A percentile compares a stretch with the other conserved stretches of the same genome.
phyloP scores from a whole-genome alignment of 1,284 basidiomycete genomes.

The Rhodotorula mucilaginosa region DNA sequence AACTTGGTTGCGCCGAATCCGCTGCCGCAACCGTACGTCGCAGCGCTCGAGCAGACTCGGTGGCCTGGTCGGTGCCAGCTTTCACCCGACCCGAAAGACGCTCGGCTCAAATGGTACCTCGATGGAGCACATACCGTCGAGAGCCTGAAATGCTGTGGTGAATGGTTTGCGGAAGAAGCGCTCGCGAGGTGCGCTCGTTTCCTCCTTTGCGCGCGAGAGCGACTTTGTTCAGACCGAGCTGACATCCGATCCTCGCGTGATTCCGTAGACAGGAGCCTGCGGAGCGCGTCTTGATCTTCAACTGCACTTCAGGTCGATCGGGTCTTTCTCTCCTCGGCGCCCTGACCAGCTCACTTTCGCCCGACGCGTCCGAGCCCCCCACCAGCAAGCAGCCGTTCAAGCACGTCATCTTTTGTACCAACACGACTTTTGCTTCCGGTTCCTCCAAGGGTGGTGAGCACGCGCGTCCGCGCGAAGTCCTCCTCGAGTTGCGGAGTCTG shows the following conservation, averaged over 20 bases:
- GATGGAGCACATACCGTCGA: slow-evolving; percentile 96
- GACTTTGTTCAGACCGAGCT: background rate
- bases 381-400: slow-evolving; percentile 61
- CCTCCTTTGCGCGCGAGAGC: background rate
- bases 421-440: slow-evolving; percentile 88
- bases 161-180: slow-evolving; percentile 63
- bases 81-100: slow-evolving; percentile 58
- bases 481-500: background rate
- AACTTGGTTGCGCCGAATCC: slow-evolving; percentile 34
- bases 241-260: fast-evolving
- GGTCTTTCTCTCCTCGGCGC: slow-evolving; percentile 68
- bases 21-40: slow-evolving; percentile 59
- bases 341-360: slow-evolving; percentile 54
- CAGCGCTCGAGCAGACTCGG: slow-evolving; percentile 66
- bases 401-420: slow-evolving; percentile 89
- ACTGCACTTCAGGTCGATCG: slow-evolving; percentile 88
- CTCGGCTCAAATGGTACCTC: slow-evolving; percentile 73
- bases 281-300: slow-evolving; percentile 78
- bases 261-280: background rate
- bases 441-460: slow-evolving; percentile 77
- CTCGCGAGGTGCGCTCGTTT: slow-evolving; percentile 4
- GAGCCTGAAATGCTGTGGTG: slow-evolving; percentile 77
- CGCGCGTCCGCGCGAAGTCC: background rate
- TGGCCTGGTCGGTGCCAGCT: slow-evolving; percentile 99
- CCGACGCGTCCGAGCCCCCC: too few species aligned